phyloP scores from a whole-genome alignment of 1,284 basidiomycete species.

The Rugosomyces carneus region DNA sequence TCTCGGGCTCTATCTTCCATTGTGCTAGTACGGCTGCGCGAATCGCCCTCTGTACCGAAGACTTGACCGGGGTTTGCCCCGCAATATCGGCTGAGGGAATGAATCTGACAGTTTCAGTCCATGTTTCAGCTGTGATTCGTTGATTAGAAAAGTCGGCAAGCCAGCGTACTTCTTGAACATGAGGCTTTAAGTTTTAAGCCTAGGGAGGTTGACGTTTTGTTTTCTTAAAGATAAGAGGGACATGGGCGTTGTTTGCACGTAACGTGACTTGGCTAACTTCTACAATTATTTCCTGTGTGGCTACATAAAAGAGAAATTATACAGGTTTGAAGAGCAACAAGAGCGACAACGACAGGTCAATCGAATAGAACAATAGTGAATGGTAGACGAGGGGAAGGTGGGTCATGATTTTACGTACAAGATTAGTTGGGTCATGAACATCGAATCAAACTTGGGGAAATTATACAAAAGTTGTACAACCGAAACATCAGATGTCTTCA shows the following conservation, averaged over 20 bases:
- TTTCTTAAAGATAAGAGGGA: background rate
- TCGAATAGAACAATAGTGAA: constrained; percentile 22
- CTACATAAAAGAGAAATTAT: constrained; percentile 32
- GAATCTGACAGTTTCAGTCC: constrained; percentile 52
- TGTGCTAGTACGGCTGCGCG: constrained; percentile 78
- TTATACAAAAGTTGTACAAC: background rate
- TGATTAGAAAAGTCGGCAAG: constrained; percentile 6
- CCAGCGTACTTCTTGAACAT: constrained; percentile 60
- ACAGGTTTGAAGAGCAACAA: constrained; percentile 20
- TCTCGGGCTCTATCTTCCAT: constrained; percentile 77
- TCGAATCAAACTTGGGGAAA: constrained; percentile 11
- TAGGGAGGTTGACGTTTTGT: too few relatives aligned
- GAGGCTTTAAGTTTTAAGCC: constrained; percentile 8
- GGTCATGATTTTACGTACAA: constrained; percentile 24
- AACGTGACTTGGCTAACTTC: constrained; percentile 14
- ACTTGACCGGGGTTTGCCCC: constrained; percentile 91
- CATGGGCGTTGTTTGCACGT: background rate
- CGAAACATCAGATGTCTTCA: constrained; percentile 64
- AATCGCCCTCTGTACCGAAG: constrained; percentile 89
- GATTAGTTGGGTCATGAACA: constrained; percentile 17
- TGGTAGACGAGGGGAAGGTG: constrained; percentile 20
- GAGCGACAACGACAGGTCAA: constrained; percentile 17
- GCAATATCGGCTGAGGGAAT: constrained; percentile 82
- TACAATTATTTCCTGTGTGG: constrained; percentile 34
- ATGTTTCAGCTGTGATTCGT: constrained; percentile 11